Base-by-base conservation (phyloP, 78 protist genomes). In the Diacronema lutheri region DNA sequence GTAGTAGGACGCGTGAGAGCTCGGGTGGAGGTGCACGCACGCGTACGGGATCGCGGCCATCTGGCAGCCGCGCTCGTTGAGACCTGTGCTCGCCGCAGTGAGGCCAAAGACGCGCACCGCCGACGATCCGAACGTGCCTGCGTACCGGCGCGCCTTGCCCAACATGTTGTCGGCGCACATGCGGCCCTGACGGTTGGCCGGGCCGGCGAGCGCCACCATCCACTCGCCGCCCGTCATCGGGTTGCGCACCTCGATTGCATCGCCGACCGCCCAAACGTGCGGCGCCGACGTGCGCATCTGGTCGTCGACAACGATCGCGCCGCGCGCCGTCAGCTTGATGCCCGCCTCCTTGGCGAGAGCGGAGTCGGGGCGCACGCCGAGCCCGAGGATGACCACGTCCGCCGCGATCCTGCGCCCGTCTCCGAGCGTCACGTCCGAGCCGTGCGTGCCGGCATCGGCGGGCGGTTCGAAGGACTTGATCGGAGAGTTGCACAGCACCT, bases 291-390 rank as follows among this genome's bases (percentile, higher is more conserved):
- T 58, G 23, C 65, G 73, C 19, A 64, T 25, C 68, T 46, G 9
- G n/a, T 69, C 79, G 19, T 85, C 20, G 33, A 80, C 84, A 16
- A 4, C 78, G 21, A 89, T 80, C 13, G 37, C 81, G 0, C 90
- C 89, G 26, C 86, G 44, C 16, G n/a, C 26, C 41, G n/a, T 23
- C 64, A 81, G 37, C 40, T 31, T 62, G 21, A 92, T 29, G 19
- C 93, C 92, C 2, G 93, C 90, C 6, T 31, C 50, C 65, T 56
- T 19, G 25, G 91, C 93, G 25, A 89, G 41, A 5, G 4, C 64
- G 38, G 71, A 26, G 35, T 90, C 91, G 2, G 93, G 84, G 35
- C 77, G 35, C 55, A 92, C 91, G 10, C 95, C 95, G 19, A 89
- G 31, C 29, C 79, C 65, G 29, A 92, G 74, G 55, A 86, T 41